Evolutionary conservation across 305 asterid genomes (phyloP), one percentile per base, ranked within the genome.

Genomic region (Fraxinus baroniana): DNA sequence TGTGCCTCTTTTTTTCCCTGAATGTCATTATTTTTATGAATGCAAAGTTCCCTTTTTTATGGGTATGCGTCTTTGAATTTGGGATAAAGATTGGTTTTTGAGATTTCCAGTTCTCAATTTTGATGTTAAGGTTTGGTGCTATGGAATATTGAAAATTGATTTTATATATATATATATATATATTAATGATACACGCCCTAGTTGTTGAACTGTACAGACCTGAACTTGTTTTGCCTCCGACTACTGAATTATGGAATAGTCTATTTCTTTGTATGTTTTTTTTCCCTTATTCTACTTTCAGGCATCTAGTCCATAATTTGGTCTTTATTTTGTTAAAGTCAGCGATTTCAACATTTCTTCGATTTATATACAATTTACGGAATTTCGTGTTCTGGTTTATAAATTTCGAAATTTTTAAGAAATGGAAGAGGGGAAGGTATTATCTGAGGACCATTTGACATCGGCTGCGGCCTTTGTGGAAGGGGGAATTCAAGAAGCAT

Each of bases 401-500:
- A 82, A 77, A 73, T 73, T 81, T 71, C 4, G 55, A 30, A 66
- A 73, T 86, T n/a, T 74, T 71, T 73, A 80, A 84, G 89, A 91
- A 97, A 91, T 92, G 97, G 98, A 93, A 84, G 97, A 93, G 73
- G 89, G 88, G 80, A 90, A 86, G 83, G 78, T 77, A 57, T 81
- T 77, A 62, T 81, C 92, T 36, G 95, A 92, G 84, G 89, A 72
- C 86, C 92, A 83, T 78, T 81, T 93, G 93, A 90, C 93, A 71
- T 95, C 97, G 26, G 94, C 98, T 18, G 95, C 93, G 4, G 97
- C 98, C 49, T 93, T 93, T 80, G 97, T 94, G 55, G 97, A 93
- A 87, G 97, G 98, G 76, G 98, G 97, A 84, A 87, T 95, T 76
- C 98, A 93, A 83, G 97, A 94, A 39, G 93, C 98, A 62, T 93